Conservation (phyloP, 352 stramenopile genomes). For the Phytophthora crassamura region DNA sequence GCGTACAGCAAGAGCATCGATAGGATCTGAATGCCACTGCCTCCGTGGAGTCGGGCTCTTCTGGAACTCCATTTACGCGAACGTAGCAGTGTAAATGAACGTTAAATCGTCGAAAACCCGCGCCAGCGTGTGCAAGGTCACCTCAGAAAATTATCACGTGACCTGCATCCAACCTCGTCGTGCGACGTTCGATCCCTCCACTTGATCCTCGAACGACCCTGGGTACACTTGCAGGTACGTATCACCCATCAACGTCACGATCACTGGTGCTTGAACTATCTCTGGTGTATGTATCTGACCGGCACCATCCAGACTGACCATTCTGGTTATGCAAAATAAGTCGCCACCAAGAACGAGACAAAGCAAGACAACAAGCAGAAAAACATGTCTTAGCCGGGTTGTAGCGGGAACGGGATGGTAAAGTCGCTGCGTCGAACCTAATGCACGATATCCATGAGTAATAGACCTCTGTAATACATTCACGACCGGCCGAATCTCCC, state of each 20-base stretch:
- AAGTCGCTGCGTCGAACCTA: constrained; percentile 6
- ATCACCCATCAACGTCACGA: neutral
- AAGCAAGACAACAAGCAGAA: too few relatives aligned
- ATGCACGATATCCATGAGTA: neutral
- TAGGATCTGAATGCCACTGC: neutral
- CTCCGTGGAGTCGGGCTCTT: neutral
- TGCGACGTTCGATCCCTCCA: neutral
- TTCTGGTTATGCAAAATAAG: too few relatives aligned
- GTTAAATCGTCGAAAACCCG: neutral
- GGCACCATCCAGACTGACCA: too few relatives aligned
- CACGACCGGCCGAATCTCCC: constrained; percentile 10
- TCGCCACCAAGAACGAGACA: too few relatives aligned
- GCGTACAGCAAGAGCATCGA: neutral
- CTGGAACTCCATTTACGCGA: neutral
- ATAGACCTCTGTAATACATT: constrained; percentile 9
- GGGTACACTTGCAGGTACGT: constrained; percentile 4
- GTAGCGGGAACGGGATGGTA: neutral
- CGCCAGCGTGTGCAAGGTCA: constrained; percentile 1
- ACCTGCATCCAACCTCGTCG: neutral
- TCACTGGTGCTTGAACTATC: neutral
- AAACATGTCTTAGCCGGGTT: too few relatives aligned
- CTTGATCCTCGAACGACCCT: neutral
- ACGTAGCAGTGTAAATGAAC: constrained; percentile 7
- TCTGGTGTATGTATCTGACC: too few relatives aligned
- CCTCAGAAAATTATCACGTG: constrained; percentile 11